Base-by-base conservation (phyloP, 345 rosid genomes). In the Murraya koenigii region DNA sequence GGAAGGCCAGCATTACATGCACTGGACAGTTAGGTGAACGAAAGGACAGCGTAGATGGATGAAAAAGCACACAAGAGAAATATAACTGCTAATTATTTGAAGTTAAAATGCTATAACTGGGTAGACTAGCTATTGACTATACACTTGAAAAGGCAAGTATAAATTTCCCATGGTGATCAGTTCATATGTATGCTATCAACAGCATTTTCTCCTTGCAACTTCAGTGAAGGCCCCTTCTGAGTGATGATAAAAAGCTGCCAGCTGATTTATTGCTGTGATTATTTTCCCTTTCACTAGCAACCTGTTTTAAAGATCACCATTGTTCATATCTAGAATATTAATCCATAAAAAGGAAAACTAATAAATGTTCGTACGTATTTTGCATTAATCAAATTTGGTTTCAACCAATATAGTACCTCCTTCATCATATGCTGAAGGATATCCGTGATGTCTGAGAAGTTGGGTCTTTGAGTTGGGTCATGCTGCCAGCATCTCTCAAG, bases 401-500 rank as follows among this genome's bases (percentile, higher is more conserved):
- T 20, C 54, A 54, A 54, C 66, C 28, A 66, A 74, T 49, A 68
- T 5, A 25, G 55, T 87, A 96, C 98, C 97, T 92, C 92, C 75
- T 80, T 89, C 23, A 85, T 81, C 70, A 96, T 84, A 74, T 83
- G 88, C 77, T 86, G 87, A 80, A 94, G 92, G 71, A 79, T 83
- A 71, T 89, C 90, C 66, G 88, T 85, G 78, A 94, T 88, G 64
- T 92, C 91, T 61, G 90, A 86, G 87, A 96, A 96, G 80, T 83
- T 74, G n/a, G 98, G 98, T 79, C 98, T 88, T 79, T 83, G 90
- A 75, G 77, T 77, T 68, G 99, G 94, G 60, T 96, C 90, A 79
- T 87, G 97, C 79, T 71, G 90, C 99, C 98, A 94, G 90, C 99
- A 94, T 77, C 85, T 91, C 90, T 91, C 94, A 32, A 96, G 93